Base-by-base conservation (phyloP, 2,329 filamentous ascomycete genomes). In the Fusarium verrucosum region DNA sequence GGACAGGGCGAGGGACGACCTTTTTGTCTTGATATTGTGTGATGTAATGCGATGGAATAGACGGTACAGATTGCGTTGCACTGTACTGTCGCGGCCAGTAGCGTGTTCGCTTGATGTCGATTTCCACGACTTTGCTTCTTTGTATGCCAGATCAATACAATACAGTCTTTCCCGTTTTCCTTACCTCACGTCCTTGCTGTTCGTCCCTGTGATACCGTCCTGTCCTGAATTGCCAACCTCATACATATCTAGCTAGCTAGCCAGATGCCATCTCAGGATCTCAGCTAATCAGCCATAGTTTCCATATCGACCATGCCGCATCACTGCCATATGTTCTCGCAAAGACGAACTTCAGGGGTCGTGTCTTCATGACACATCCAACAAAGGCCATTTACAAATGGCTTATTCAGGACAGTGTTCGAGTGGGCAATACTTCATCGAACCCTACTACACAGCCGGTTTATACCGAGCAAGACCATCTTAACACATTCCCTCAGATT, bases 361-460 rank as follows among this genome's bases (percentile, higher is more conserved):
- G 94, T 20, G 94, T 98, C 61, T 98, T 97, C 81, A 99, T 98
- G 94, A 99, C 95, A 47, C 95, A 99, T 81, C 93, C 95, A 3
- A 99, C 95, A 42, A 98, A 99, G 78, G 95, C 95, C 71, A 99
- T 99, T 76, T 99, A 99, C 85, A 98, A 98, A 80, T 98, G 95
- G 94, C 87, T 98, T 47, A 97, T 98, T 64, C 93, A 97, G 77
- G 95, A 99, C 78, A 96, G 93, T 68, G 92, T 99, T 40, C 89
- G 95, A 58, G 94, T 99, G 26, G 90, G 90, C 75, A 91, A 88
- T 73, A 88, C 85, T 6, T 87, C 86, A 3, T 87, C 86, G 10
- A 86, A 87, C 66, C 80, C 83, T 50, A 83, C 82, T 0, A 83
- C 91, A 72, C 85, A 95, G 83, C 83, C 92, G 74, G 87, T 98